Percentiles rank a stretch among this genome's conserved stretches.
phyloP scores from a whole-genome alignment of 2,329 filamentous ascomycete species.

The Colletotrichum theobromicola region DNA sequence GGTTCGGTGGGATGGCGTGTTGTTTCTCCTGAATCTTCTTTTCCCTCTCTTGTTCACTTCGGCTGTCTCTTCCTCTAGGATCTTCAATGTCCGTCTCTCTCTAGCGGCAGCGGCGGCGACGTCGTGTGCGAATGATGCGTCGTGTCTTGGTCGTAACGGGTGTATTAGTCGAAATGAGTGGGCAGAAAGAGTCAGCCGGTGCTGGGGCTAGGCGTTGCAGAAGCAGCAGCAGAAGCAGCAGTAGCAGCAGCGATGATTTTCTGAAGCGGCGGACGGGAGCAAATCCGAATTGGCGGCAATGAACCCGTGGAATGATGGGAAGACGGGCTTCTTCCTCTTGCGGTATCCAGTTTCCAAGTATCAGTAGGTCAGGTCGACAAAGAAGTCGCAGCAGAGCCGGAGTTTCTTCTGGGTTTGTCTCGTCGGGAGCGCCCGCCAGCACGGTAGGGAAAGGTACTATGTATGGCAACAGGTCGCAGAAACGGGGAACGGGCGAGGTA shows the following conservation, averaged over 20 bases:
- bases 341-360: neutral
- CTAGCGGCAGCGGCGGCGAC: neutral
- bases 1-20: neutral
- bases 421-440: constrained; percentile 20
- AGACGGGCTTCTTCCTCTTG: neutral
- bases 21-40: neutral
- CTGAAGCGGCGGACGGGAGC: neutral
- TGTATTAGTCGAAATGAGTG: constrained; percentile 13
- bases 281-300: neutral
- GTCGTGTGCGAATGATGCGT: constrained; percentile 8
- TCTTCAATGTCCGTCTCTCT: neutral
- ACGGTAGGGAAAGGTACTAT: constrained; percentile 6
- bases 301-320: neutral
- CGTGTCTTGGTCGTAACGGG: constrained; percentile 7
- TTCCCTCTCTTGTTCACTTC: neutral
- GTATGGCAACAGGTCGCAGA: neutral
- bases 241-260: neutral
- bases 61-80: neutral
- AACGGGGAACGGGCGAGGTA: constrained; percentile 19
- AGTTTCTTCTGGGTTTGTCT: constrained; percentile 7
- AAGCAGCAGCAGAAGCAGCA: neutral
- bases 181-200: neutral
- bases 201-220: neutral
- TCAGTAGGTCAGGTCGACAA: neutral
- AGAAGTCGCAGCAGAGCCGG: neutral